Evolutionary conservation across 768 basidiomycete species (phyloP).

Genomic region (Hysterangium stoloniferum): DNA sequence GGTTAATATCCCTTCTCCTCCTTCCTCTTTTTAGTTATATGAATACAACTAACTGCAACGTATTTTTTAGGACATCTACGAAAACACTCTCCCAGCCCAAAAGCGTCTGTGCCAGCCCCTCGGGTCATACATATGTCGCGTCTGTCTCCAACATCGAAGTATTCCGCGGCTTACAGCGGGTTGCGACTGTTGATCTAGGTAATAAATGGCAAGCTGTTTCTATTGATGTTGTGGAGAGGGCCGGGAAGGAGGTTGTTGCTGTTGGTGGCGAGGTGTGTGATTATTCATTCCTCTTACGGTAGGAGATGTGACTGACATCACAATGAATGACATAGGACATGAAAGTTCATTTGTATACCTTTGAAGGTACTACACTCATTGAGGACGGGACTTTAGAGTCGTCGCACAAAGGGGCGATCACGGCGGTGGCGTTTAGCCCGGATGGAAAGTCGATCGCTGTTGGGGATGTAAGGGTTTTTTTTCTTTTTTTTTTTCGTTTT

Average conservation of each 20-base stretch:
- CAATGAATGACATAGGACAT: slow-evolving; percentile 43
- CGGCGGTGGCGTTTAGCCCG: slow-evolving; percentile 70
- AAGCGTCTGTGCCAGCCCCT: slow-evolving; percentile 47
- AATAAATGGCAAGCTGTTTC: background rate
- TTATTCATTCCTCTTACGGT: slow-evolving; percentile 3
- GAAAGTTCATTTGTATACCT: slow-evolving; percentile 66
- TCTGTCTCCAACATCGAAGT: slow-evolving; percentile 57
- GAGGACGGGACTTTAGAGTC: slow-evolving; percentile 53
- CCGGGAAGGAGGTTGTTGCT: slow-evolving; percentile 36
- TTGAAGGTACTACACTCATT: slow-evolving; percentile 57
- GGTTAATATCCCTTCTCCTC: background rate
- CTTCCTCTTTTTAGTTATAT: background rate
- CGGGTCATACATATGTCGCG: slow-evolving; percentile 58
- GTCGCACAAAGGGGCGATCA: slow-evolving; percentile 56
- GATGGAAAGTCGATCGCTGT: slow-evolving; percentile 69
- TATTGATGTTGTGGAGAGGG: slow-evolving; percentile 9
- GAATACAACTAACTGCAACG: no score
- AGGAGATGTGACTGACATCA: slow-evolving; percentile 14
- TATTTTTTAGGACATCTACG: background rate
- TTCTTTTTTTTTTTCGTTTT: no score
- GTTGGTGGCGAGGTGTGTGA: slow-evolving; percentile 68
- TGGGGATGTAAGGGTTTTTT: slow-evolving; percentile 67
- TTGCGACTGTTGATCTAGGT: slow-evolving; percentile 21
- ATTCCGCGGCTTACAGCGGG: slow-evolving; percentile 60
- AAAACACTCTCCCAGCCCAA: slow-evolving; percentile 51